Conservation (phyloP, 495 filamentous ascomycete genomes). For the Chlorociboria aeruginascens region DNA sequence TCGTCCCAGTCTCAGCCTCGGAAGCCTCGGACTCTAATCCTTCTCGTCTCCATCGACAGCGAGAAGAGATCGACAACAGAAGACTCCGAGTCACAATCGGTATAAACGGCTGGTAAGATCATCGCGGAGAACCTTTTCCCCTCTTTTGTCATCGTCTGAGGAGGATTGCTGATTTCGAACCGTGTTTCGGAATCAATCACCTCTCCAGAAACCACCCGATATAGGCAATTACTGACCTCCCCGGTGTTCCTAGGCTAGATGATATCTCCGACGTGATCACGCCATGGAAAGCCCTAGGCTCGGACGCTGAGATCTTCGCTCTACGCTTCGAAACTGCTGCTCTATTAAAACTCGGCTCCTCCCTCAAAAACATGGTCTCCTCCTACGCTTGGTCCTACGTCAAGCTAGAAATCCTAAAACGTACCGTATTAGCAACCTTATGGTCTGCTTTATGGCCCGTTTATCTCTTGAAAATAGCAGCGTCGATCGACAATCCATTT, state of each 20-base stretch:
- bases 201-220: too few species aligned
- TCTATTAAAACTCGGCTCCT: constrained; percentile 60
- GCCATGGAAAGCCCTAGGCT: constrained; percentile 66
- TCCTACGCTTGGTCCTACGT: constrained; percentile 68
- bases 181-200: too few species aligned
- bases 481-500: constrained; percentile 86
- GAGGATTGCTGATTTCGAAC: too few species aligned
- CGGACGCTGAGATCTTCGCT: constrained; percentile 64
- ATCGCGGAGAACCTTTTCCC: too few species aligned
- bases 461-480: constrained; percentile 62
- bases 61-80: constrained; percentile 31
- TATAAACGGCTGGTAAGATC: constrained; percentile 83
- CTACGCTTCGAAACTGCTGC: constrained; percentile 74
- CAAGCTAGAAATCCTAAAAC: constrained; percentile 56
- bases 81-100: constrained; percentile 74
- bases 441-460: constrained; percentile 64
- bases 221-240: too few species aligned
- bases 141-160: too few species aligned
- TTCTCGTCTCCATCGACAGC: constrained; percentile 18
- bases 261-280: constrained; percentile 51
- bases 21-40: background rate
- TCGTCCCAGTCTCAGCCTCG: constrained; percentile 50
- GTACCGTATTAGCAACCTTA: constrained; percentile 56
- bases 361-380: constrained; percentile 59
- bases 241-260: too few species aligned